Percentiles rank a stretch among this genome's conserved stretches.
Evolutionary conservation across 305 asterid species (phyloP).

Genomic region (Rubia tinctorum): DNA sequence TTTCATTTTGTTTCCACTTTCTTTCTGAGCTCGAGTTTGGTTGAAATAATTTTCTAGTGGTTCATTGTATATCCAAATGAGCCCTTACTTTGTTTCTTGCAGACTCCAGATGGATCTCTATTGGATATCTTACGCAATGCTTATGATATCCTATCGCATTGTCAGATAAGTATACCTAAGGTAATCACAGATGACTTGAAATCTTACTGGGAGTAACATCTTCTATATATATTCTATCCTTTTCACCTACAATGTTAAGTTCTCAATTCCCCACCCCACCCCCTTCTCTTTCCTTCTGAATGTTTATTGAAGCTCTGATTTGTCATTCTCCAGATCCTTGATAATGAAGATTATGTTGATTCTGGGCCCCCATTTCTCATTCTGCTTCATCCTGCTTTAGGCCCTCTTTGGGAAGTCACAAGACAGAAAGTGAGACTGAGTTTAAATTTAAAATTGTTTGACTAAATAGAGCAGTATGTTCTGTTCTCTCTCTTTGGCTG

Average conservation of each 20-base stretch:
- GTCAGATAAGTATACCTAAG: slow-evolving; percentile 78
- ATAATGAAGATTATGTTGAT: slow-evolving; percentile 67
- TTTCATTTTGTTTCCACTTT: not conserved
- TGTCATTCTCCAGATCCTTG: slow-evolving; percentile 52
- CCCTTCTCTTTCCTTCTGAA: not conserved
- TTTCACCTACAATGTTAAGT: not conserved
- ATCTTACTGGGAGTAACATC: slow-evolving; percentile 10
- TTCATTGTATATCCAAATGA: not conserved
- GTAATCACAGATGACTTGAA: slow-evolving; percentile 32
- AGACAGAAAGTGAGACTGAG: slow-evolving; percentile 69
- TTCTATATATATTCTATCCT: not conserved
- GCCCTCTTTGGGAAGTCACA: slow-evolving; percentile 97
- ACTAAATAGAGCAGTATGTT: not conserved
- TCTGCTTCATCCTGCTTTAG: slow-evolving; percentile 97
- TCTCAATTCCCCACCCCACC: not conserved
- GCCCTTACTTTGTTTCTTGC: slow-evolving; percentile 37
- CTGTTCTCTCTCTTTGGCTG: not conserved
- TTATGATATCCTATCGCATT: slow-evolving; percentile 79
- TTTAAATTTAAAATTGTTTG: not conserved
- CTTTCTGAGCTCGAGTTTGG: not conserved
- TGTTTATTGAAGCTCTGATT: slow-evolving; percentile 16
- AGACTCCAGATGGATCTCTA: slow-evolving; percentile 98
- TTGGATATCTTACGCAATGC: slow-evolving; percentile 97
- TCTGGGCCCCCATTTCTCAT: slow-evolving; percentile 94
- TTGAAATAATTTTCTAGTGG: not conserved